phyloP scores from a whole-genome alignment of 192 early-diverging fungal genomes.

The Backusella liffmaniae region DNA sequence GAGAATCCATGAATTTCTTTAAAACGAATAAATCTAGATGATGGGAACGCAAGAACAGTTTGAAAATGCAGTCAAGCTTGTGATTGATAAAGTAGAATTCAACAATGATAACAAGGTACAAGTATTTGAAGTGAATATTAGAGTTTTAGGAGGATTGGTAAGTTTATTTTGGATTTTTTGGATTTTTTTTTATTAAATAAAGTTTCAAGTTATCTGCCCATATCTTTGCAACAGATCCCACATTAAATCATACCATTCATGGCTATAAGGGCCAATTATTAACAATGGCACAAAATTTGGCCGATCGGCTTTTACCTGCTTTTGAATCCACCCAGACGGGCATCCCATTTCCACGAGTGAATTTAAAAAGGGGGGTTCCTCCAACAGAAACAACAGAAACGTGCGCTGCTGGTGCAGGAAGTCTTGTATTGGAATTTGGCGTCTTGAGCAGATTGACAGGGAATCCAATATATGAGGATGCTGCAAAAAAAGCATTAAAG shows the following conservation, averaged over 20 bases:
- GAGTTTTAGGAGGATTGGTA: slow-evolving; percentile 82
- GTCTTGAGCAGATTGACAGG: slow-evolving; percentile 83
- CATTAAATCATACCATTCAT: slow-evolving; percentile 55
- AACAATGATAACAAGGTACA: slow-evolving; percentile 86
- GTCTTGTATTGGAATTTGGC: slow-evolving; percentile 91
- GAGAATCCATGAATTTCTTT: neutral
- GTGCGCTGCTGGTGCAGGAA: slow-evolving; percentile 88
- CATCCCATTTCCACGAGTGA: slow-evolving; percentile 82
- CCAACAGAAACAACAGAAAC: slow-evolving; percentile 68
- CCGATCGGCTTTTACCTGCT: slow-evolving; percentile 80
- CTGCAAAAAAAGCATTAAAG: slow-evolving; percentile 65
- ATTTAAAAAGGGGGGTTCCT: slow-evolving; percentile 73
- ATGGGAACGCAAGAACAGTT: slow-evolving; percentile 69
- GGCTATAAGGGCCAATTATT: slow-evolving; percentile 83
- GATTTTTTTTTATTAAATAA: neutral
- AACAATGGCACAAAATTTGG: slow-evolving; percentile 76
- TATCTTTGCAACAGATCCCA: slow-evolving; percentile 71
- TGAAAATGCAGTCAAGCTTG: slow-evolving; percentile 58
- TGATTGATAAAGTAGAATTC: slow-evolving; percentile 68
- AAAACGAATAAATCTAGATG: slow-evolving; percentile 38
- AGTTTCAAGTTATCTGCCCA: slow-evolving; percentile 73
- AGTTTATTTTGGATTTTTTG: neutral
- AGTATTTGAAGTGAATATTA: slow-evolving; percentile 95
- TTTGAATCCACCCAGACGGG: slow-evolving; percentile 79
- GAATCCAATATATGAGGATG: slow-evolving; percentile 72